phyloP scores from a whole-genome alignment of 78 protist genomes.

The Mantamonas sphyraenae region DNA sequence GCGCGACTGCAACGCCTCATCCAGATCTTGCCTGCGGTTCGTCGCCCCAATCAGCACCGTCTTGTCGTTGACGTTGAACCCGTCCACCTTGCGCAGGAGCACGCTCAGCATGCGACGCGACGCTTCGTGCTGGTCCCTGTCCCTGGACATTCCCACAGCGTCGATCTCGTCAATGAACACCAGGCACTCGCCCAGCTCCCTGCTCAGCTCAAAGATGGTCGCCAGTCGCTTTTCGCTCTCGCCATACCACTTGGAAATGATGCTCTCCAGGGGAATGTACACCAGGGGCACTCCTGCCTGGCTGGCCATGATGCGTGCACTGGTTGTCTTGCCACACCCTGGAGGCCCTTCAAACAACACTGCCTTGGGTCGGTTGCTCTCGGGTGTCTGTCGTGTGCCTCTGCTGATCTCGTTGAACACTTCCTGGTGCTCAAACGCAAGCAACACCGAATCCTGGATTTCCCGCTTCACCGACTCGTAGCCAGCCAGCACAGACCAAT shows the following conservation, averaged over 20 bases:
- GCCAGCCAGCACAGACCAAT: no score
- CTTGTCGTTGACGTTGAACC: background rate
- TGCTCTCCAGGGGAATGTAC: conserved; percentile 8
- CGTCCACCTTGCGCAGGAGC: conserved; percentile 3
- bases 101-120: conserved; percentile 7
- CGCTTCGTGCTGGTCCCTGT: background rate
- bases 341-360: conserved; percentile 13
- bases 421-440: background rate
- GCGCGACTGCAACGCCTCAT: background rate
- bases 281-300: background rate
- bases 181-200: conserved; percentile 3
- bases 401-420: no score
- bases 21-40: background rate
- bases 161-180: no score
- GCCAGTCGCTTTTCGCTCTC: conserved; percentile 16
- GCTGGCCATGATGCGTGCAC: conserved; percentile 4
- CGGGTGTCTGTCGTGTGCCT: background rate
- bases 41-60: background rate
- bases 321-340: conserved; percentile 11
- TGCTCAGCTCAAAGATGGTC: background rate
- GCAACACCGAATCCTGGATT: background rate
- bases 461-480: background rate
- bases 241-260: conserved; percentile 12
- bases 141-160: background rate
- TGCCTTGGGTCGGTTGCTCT: conserved; percentile 5